Percentiles rank a stretch among this genome's conserved stretches.
These are phyloP conservation scores for Diaporthe velutina DNA, from an alignment of 2,329 filamentous ascomycete genomes.

Conservation along the genomic window DNA sequence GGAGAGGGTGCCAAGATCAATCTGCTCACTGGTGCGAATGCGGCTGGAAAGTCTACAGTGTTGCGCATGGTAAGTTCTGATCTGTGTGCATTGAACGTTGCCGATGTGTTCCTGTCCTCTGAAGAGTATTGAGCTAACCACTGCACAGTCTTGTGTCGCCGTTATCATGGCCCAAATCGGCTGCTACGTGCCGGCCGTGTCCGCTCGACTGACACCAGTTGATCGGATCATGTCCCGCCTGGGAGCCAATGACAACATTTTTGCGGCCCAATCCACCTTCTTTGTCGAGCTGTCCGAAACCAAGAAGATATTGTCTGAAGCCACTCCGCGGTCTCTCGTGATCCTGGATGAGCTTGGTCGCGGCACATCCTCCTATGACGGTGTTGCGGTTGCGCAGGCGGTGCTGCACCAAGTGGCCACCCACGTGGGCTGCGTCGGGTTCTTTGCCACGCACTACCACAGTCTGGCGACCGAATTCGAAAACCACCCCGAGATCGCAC, in stretches of 20 bases:
- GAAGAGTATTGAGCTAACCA: slow-evolving; percentile 44
- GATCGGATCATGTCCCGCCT: slow-evolving; percentile 99
- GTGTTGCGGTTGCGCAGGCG: slow-evolving; percentile 94
- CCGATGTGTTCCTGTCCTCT: not conserved
- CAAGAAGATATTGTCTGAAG: slow-evolving; percentile 96
- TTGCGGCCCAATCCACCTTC: slow-evolving; percentile 97
- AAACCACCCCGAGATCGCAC: slow-evolving; percentile 86
- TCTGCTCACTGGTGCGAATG: slow-evolving; percentile 94
- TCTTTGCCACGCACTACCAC: slow-evolving; percentile 98
- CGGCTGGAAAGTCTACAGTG: slow-evolving; percentile 96
- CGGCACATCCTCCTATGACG: slow-evolving; percentile 95
- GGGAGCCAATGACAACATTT: slow-evolving; percentile 98
- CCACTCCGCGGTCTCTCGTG: slow-evolving; percentile 92
- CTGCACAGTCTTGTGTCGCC: slow-evolving; percentile 83
- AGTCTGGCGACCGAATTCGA: slow-evolving; percentile 92
- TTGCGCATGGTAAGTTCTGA: slow-evolving; percentile 83
- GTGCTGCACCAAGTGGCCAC: slow-evolving; percentile 96
- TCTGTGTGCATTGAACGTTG: not conserved
- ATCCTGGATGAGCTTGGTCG: slow-evolving; percentile 97
- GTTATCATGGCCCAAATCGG: slow-evolving; percentile 98
- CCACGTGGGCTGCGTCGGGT: slow-evolving; percentile 92
- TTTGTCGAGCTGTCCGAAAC: slow-evolving; percentile 98
- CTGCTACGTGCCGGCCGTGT: slow-evolving; percentile 88
- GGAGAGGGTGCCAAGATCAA: slow-evolving; percentile 87
- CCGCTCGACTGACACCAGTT: slow-evolving; percentile 87